phyloP scores from a whole-genome alignment of 805 yeast genomes.

The Suhomyces sp. region DNA sequence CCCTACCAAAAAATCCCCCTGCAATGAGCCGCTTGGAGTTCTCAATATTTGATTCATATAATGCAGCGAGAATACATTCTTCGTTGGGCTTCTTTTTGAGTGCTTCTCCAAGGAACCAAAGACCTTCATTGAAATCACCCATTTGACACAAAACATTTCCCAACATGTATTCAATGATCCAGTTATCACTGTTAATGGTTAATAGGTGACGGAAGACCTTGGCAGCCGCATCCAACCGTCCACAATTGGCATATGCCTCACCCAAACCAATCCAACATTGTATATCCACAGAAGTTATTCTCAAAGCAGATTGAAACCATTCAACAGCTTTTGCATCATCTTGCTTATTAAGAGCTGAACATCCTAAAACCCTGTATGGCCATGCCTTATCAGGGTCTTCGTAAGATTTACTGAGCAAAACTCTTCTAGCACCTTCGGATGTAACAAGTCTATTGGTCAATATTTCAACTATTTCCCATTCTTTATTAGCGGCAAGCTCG shows the following conservation, averaged over 20 bases:
- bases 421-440: slow-evolving; percentile 58
- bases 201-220: slow-evolving; percentile 75
- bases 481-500: slow-evolving; percentile 62
- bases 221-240: slow-evolving; percentile 80
- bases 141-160: slow-evolving; percentile 64
- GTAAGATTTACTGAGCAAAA: slow-evolving; percentile 32
- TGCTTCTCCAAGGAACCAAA: slow-evolving; percentile 45
- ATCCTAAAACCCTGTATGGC: slow-evolving; percentile 89
- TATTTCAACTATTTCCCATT: slow-evolving; percentile 84
- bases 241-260: slow-evolving; percentile 86
- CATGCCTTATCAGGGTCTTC: slow-evolving; percentile 52
- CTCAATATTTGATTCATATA: slow-evolving; percentile 57
- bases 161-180: slow-evolving; percentile 65
- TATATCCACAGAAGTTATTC: slow-evolving; percentile 63
- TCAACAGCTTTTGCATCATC: slow-evolving; percentile 80
- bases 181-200: slow-evolving; percentile 46
- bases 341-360: slow-evolving; percentile 67
- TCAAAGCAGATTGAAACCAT: slow-evolving; percentile 82
- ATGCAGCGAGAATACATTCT: slow-evolving; percentile 44
- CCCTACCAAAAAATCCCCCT: slow-evolving; percentile 68
- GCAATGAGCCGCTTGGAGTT: slow-evolving; percentile 51
- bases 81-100: slow-evolving; percentile 47
- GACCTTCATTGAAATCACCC: slow-evolving; percentile 65
- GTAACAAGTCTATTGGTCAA: slow-evolving; percentile 65
- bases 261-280: slow-evolving; percentile 96